Evolutionary conservation across 2,329 filamentous ascomycete genomes (phyloP), one percentile per base, ranked within the genome.

Genomic region (Trichoderma hamatum): DNA sequence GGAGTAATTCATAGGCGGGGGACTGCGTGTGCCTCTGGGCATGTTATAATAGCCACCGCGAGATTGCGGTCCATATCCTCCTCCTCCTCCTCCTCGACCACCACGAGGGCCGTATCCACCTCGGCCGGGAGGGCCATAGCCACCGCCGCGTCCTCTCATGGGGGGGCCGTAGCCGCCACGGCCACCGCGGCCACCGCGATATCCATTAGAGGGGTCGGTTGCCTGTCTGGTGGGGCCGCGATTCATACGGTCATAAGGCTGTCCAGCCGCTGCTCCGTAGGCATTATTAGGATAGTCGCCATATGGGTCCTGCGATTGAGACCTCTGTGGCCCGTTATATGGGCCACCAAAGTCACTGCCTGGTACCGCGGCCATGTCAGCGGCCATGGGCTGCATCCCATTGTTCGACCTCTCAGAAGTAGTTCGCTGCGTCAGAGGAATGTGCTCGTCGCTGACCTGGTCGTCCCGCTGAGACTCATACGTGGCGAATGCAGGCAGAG

Each of bases 401-500:
- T 82, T 85, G 24, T 83, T 84, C 3, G 85, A 87, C 72, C 83
- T 82, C 49, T 90, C 84, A 21, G 86, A 87, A 3, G 89, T 88
- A 67, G 88, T 89, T 62, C 85, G 83, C 9, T 87, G 83, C 21
- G 92, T 94, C 69, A 94, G 80, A 0, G 92, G 92, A 19, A 91
- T 86, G 67, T 86, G 86, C 77, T 94, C 92, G 72, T 94, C 92
- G 75, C 86, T 89, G 72, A 83, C 84, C 69, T 83, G 83, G 68
- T 88, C 86, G 36, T 89, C 85, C 73, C 85, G 87, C 71, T 90
- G 87, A 72, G 87, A 87, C 72, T 93, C 91, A 72, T 89, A 94
- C 0, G 90, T 84, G 3, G 89, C 86, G 77, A 91, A 89, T 4
- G 82, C 74, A 1, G 86, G 84, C 13, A 87, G 72, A 58, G 82